Evolutionary conservation across 345 rosid species (phyloP).

Genomic region (Salix viminalis): DNA sequence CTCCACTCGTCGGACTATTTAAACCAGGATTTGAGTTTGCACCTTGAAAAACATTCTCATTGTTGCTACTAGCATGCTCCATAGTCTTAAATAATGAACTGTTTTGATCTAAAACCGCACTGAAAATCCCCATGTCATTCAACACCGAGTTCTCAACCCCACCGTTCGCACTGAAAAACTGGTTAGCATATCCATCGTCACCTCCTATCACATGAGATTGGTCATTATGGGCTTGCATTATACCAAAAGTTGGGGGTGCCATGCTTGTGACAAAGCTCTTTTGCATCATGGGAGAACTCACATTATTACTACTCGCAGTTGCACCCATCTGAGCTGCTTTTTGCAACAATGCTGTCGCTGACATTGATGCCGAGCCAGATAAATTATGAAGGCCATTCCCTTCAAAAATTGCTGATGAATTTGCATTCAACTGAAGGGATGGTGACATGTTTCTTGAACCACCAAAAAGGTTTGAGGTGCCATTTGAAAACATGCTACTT

Average conservation of each 20-base stretch:
- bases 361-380: slow-evolving; percentile 30
- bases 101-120: slow-evolving; percentile 20
- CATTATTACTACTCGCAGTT: slow-evolving; percentile 17
- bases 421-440: slow-evolving; percentile 23
- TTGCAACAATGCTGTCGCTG: slow-evolving; percentile 54
- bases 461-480: slow-evolving; percentile 7
- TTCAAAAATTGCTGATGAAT: slow-evolving; percentile 20
- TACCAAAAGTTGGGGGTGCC: slow-evolving; percentile 27
- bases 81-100: slow-evolving; percentile 15
- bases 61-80: slow-evolving; percentile 5
- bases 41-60: slow-evolving; percentile 8
- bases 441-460: slow-evolving; percentile 5
- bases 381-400: slow-evolving; percentile 9
- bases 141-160: slow-evolving; percentile 1
- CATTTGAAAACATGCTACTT: slow-evolving; percentile 13
- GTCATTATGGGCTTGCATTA: slow-evolving; percentile 9
- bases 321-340: slow-evolving; percentile 61
- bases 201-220: neutral
- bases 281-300: slow-evolving; percentile 21
- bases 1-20: neutral
- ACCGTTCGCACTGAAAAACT: slow-evolving; percentile 16
- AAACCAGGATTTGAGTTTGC: slow-evolving; percentile 8
- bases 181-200: slow-evolving; percentile 8
- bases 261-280: slow-evolving; percentile 18
- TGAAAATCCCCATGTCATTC: slow-evolving; percentile 19